Base-by-base conservation (phyloP, 371 early-diverging fungal species). In the Mucor lusitanicus region DNA sequence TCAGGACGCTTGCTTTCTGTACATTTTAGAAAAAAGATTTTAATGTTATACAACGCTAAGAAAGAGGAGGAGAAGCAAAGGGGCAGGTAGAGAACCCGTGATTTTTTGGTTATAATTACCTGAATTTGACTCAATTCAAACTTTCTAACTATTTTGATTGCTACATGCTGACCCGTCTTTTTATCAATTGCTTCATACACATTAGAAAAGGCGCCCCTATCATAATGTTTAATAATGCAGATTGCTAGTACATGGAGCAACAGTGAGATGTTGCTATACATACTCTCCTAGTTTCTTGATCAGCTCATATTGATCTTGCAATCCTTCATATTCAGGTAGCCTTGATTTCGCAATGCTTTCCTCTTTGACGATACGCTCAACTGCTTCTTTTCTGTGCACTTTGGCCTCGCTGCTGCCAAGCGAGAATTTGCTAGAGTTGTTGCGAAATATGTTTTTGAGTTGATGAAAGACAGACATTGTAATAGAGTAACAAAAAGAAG, bases 91-190 rank as follows among this genome's bases (percentile, higher is more conserved):
- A 7, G 33, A 53, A 59, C 40, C 56, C 48, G 28, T 59, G 48
- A 65, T 57, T 75, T 65, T 79, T 78, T 37, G 37, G 73, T 61
- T 35, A 72, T 61, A 17, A 11, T 61, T 83, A 89, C 89, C 84
- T 86, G 84, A 46, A 81, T 71, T 44, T 80, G 76, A 69, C 80
- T 87, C 55, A 86, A 67, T 42, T 87, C 87, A 32, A 67, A 79
- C 65, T 91, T 91, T 69, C 88, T 77, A n/a, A 94, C 90, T 6
- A 92, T 88, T 77, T 95, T 95, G 72, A 95, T 86, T 8, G 95
- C 95, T 6, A 95, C 94, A 53, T 85, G 75, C 27, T 85, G 74
- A 23, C 85, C 80, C 6, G 83, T 83, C 54, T 73, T 73, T 12
- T 68, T 74, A 65, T 91, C 84, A 30, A 84, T 75, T 5, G 91